Percentiles rank a stretch among this genome's conserved stretches.
Evolutionary conservation across 352 stramenopile genomes (phyloP).

Genomic region (Thraustotheca clavata): DNA sequence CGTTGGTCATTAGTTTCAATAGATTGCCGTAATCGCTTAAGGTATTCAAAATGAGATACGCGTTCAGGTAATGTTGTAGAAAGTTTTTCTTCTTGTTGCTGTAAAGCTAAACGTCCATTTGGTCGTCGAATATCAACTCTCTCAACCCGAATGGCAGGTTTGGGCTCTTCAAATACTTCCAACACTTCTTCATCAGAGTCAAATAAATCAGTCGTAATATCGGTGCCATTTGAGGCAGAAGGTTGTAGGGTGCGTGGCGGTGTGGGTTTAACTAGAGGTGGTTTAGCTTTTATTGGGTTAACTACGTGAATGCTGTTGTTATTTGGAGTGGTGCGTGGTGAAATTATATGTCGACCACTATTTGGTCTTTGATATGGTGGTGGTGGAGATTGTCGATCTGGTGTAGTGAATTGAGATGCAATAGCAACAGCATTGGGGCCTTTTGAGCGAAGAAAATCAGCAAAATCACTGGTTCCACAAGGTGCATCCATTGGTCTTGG

Average conservation of each 20-base stretch:
- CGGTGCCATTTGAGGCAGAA: not conserved
- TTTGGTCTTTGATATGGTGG: not conserved
- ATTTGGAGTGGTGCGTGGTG: not conserved
- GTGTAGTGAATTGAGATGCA: not conserved
- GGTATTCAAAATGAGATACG: slow-evolving; percentile 12
- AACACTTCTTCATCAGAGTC: slow-evolving; percentile 14
- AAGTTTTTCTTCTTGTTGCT: not conserved
- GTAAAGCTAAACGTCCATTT: not conserved
- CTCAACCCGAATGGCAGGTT: not conserved
- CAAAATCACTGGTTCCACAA: no score
- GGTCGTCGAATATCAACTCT: not conserved
- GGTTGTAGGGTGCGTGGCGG: not conserved
- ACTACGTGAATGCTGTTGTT: no score
- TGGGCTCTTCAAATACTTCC: not conserved
- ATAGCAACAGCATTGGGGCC: not conserved
- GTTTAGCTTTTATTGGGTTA: not conserved
- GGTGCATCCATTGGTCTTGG: not conserved
- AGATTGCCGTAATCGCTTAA: slow-evolving; percentile 28
- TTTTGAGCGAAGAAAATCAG: not conserved
- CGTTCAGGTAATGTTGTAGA: not conserved
- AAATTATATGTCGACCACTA: not conserved
- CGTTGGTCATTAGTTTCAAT: not conserved
- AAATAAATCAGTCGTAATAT: slow-evolving; percentile 2
- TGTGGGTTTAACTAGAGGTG: not conserved
- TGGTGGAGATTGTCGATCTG: not conserved